Conservation (phyloP, 306 rosid species). For the Lathyrus oleraceus region DNA sequence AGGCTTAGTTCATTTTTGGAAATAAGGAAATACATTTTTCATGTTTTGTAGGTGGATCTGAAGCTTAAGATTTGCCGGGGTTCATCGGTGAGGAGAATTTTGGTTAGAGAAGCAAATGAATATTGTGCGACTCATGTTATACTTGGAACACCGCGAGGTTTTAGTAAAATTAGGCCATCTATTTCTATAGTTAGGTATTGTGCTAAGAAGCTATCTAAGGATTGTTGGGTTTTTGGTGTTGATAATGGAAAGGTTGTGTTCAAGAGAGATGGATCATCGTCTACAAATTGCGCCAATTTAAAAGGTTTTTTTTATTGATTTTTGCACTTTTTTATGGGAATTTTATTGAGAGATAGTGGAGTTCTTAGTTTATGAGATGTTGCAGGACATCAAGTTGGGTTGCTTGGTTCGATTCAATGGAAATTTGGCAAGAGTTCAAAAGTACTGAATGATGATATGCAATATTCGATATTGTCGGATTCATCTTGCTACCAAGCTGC, state of each 20-base stretch:
- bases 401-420: constrained; percentile 50
- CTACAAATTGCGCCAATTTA: constrained; percentile 10
- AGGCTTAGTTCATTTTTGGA: neutral
- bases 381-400: constrained; percentile 54
- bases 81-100: constrained; percentile 57
- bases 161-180: constrained; percentile 63
- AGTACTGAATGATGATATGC: constrained; percentile 44
- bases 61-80: constrained; percentile 93
- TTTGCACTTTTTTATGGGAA: constrained; percentile 29
- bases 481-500: constrained; percentile 18
- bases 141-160: constrained; percentile 67
- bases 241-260: constrained; percentile 82
- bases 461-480: constrained; percentile 25
- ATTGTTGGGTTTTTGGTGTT: constrained; percentile 74
- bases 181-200: constrained; percentile 83
- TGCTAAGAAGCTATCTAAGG: constrained; percentile 68
- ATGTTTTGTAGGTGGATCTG: constrained; percentile 58
- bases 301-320: constrained; percentile 51
- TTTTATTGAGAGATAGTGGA: neutral
- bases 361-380: constrained; percentile 35
- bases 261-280: constrained; percentile 54
- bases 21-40: neutral
- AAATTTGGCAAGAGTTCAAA: constrained; percentile 42
- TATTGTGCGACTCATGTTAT: constrained; percentile 69
- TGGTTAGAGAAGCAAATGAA: constrained; percentile 79